phyloP scores from a whole-genome alignment of 208 protist species.

The Trypanosomatidae sp. region DNA sequence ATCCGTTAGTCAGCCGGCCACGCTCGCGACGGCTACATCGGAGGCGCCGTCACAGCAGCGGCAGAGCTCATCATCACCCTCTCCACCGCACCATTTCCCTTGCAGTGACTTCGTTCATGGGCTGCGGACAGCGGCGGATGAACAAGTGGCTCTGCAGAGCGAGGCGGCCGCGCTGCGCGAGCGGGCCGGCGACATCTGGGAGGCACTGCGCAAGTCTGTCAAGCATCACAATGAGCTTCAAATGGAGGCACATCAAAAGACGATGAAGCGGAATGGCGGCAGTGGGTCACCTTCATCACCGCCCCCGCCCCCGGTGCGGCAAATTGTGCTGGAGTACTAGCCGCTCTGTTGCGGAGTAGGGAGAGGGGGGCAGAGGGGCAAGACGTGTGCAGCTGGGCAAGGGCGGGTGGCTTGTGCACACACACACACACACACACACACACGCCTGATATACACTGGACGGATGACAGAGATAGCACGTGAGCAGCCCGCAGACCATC shows the following conservation, averaged over 20 bases:
- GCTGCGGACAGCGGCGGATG: constrained; percentile 35
- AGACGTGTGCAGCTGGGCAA: neutral
- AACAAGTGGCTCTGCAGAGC: constrained; percentile 29
- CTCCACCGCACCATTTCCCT: constrained; percentile 12
- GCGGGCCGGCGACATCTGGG: constrained; percentile 44
- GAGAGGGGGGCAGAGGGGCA: neutral
- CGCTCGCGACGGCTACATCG: neutral
- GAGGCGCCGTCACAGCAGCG: constrained; percentile 6
- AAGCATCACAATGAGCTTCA: constrained; percentile 42
- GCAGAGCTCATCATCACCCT: neutral
- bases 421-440: neutral
- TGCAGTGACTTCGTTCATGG: constrained; percentile 30
- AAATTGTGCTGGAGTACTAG: constrained; percentile 22
- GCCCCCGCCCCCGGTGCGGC: constrained; percentile 2
- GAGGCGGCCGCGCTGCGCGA: constrained; percentile 32
- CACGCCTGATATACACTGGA: neutral
- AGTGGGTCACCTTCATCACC: neutral
- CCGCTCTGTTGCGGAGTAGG: neutral
- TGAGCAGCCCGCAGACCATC: neutral
- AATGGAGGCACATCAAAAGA: constrained; percentile 18
- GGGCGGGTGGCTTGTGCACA: neutral
- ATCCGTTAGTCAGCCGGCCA: neutral
- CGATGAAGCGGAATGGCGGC: constrained; percentile 10
- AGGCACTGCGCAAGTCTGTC: constrained; percentile 36
- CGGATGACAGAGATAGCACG: neutral